Base-by-base conservation (phyloP, 371 early-diverging fungal species). In the Capillidium heterosporum region DNA sequence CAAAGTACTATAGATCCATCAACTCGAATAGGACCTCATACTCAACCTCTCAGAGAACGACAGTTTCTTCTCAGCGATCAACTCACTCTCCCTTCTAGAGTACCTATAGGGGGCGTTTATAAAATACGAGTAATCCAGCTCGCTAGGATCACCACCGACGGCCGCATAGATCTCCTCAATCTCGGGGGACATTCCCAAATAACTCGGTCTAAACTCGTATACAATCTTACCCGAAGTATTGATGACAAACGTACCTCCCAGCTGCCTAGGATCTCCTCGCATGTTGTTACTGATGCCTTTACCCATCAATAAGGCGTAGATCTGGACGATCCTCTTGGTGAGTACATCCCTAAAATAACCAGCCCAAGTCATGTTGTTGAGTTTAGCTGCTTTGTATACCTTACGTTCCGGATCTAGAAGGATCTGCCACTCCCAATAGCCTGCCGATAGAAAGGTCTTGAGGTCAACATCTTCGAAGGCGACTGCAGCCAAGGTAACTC, bases 171-270 rank as follows among this genome's bases (percentile, higher is more conserved):
- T 53, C 24, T 53, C 53, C 19, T 53, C 29, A 19, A 39, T 39
- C n/a, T 29, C 29, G 11, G 53, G 53, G n/a, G 19, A 53, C 53
- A 53, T 53, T 13, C 35, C 53, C 2, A 53, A 31, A 17, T 39
- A 21, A 21, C 21, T 32, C 3, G 53, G 35, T 35, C 32, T 31
- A 31, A 53, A 53, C 4, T 31, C 31, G 26, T 53, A 53, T 19
- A 39, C 35, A 8, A 53, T 39, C 17, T 24, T 10, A 27, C 53
- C 53, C 17, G 29, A 19, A 13, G 53, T 53, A 24, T 32, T 35
- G 39, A 53, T 53, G 26, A 53, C 53, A 19, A 53, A 53, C 8
- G 53, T 53, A 17, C 53, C 53, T 19, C 53, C 53, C 2, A 53
- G 32, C 23, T 32, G 35, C 10, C 53, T 7, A 15, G 39, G 53